These are phyloP conservation scores for Achaetomium macrosporum DNA, from an alignment of 2,329 filamentous ascomycete species.

Conservation along the genomic window DNA sequence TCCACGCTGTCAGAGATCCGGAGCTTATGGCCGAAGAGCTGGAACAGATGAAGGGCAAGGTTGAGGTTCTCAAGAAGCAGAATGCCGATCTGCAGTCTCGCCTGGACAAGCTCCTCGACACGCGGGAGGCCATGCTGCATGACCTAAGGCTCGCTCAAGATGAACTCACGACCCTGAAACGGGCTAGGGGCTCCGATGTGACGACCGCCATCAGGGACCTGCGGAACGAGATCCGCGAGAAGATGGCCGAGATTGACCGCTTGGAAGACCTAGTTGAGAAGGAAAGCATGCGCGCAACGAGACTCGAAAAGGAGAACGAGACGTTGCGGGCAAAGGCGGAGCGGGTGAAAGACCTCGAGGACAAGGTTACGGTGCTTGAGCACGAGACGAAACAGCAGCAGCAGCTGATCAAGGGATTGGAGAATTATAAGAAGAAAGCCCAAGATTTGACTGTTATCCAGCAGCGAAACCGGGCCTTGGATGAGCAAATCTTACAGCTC, in stretches of 20 bases:
- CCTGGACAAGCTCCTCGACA: slow-evolving; percentile 54
- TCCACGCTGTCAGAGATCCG: slow-evolving; percentile 38
- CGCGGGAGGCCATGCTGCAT: slow-evolving; percentile 59
- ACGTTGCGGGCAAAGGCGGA: slow-evolving; percentile 42
- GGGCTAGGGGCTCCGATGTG: slow-evolving; percentile 47
- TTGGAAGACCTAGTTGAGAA: slow-evolving; percentile 62
- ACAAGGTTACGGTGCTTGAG: slow-evolving; percentile 55
- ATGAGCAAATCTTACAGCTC: slow-evolving; percentile 38
- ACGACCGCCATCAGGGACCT: slow-evolving; percentile 48
- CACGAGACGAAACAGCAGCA: slow-evolving; percentile 41
- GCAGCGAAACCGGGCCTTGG: slow-evolving; percentile 37
- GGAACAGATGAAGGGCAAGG: slow-evolving; percentile 44
- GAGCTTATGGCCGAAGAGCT: slow-evolving; percentile 53
- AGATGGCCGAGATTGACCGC: slow-evolving; percentile 51
- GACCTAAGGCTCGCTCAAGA: slow-evolving; percentile 53
- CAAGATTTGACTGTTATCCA: slow-evolving; percentile 33
- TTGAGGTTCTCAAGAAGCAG: slow-evolving; percentile 49
- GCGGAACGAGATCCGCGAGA: slow-evolving; percentile 55
- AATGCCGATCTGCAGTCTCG: slow-evolving; percentile 55
- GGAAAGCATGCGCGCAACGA: slow-evolving; percentile 40
- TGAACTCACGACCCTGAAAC: slow-evolving; percentile 49
- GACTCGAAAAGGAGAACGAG: slow-evolving; percentile 44
- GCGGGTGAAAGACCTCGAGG: slow-evolving; percentile 47
- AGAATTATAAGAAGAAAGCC: slow-evolving; percentile 34
- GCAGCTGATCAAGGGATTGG: slow-evolving; percentile 32